A percentile compares a stretch with the other conserved stretches of the same genome.
phyloP scores from a whole-genome alignment of 1,284 basidiomycete species.

The Mycosarcoma mackinlayi region DNA sequence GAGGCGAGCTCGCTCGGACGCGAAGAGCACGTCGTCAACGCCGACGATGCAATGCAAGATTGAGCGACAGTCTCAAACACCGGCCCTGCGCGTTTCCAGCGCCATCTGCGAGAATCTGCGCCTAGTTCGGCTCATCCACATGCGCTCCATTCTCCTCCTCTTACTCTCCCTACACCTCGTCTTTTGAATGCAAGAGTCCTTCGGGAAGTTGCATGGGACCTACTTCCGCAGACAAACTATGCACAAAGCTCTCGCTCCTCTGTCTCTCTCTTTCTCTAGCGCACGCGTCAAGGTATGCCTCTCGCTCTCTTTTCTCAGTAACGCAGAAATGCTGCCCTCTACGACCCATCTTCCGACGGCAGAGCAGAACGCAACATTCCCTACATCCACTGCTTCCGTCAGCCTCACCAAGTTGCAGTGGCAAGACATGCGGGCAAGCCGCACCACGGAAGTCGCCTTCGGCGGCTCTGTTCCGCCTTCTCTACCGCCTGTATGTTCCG shows the following conservation, averaged over 20 bases:
- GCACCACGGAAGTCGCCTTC: too few species aligned
- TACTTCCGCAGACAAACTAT: neutral
- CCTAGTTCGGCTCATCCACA: neutral
- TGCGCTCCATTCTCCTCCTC: neutral
- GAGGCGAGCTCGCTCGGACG: conserved; percentile 56
- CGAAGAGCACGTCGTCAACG: conserved; percentile 51
- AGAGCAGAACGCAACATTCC: too few species aligned
- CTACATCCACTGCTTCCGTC: too few species aligned
- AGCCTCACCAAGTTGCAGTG: too few species aligned
- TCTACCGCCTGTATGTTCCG: too few species aligned
- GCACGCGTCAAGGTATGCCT: too few species aligned
- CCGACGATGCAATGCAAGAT: conserved; percentile 60
- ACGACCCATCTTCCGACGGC: too few species aligned
- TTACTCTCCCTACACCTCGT: neutral
- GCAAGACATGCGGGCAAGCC: too few species aligned
- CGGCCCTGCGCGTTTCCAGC: too few species aligned
- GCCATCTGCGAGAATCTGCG: neutral
- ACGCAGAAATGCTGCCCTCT: too few species aligned
- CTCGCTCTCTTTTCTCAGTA: neutral
- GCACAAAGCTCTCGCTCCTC: neutral
- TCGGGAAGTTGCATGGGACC: conserved; percentile 6
- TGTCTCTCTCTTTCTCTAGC: neutral
- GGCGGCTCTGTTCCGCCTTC: too few species aligned
- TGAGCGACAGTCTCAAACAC: conserved; percentile 19
- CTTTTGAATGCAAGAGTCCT: conserved; percentile 2